Percentiles rank a stretch among this genome's conserved stretches.
phyloP scores from a whole-genome alignment of 257 asterid species.

The Paraleonurus japonicus region DNA sequence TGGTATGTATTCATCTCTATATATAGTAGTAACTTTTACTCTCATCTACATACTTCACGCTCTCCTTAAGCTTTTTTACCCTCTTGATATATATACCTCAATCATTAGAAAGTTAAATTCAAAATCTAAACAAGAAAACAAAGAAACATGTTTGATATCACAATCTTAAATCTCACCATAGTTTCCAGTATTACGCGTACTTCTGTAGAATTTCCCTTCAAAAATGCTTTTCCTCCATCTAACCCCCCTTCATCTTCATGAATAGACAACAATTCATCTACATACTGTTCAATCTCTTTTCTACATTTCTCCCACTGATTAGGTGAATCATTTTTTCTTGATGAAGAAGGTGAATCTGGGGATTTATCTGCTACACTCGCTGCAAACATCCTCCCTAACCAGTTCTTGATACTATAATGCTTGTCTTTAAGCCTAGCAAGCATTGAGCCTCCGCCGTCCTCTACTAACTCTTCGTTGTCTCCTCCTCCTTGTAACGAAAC shows the following conservation, averaged over 20 bases:
- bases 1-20: not conserved
- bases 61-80: not conserved
- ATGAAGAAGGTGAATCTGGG: conserved; percentile 35
- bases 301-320: conserved; percentile 45
- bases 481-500: conserved; percentile 52
- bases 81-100: too few relatives aligned
- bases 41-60: not conserved
- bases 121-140: not conserved
- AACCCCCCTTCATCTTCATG: conserved; percentile 31
- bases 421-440: conserved; percentile 45
- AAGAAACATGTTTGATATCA: not conserved
- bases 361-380: conserved; percentile 28
- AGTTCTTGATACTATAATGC: conserved; percentile 43
- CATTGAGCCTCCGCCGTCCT: conserved; percentile 44
- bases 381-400: conserved; percentile 47
- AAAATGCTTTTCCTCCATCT: conserved; percentile 22
- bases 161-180: conserved; percentile 34
- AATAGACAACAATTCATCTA: conserved; percentile 37
- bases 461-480: conserved; percentile 41
- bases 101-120: not conserved
- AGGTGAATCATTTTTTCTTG: conserved; percentile 26
- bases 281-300: conserved; percentile 44
- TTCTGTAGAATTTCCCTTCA: conserved; percentile 22
- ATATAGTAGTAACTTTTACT: not conserved
- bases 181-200: conserved; percentile 27